Evolutionary conservation across 2,329 filamentous ascomycete species (phyloP), one percentile per base, ranked within the genome.

Genomic region (Cladosporium sp.): DNA sequence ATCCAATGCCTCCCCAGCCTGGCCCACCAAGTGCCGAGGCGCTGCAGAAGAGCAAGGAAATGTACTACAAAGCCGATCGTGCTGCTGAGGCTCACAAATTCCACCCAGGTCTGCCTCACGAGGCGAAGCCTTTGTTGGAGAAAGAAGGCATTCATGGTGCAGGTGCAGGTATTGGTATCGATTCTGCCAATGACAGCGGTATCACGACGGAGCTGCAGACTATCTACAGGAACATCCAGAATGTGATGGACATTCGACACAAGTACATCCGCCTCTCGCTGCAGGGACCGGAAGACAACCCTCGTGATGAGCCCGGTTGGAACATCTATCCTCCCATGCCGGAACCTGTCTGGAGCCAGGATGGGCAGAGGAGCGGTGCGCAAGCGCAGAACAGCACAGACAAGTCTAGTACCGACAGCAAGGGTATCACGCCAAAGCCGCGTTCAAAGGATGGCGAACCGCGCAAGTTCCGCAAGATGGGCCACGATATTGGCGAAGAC

Each of bases 201-300:
- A 88, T 97, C 64, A 91, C 90, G 1, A 81, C 88, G 2, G 94
- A 99, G 74, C 77, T 99, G 62, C 85, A 84, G 66, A 82, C 85
- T 19, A 97, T 99, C 63, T 97, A 95, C 67, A 87, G 86, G 63
- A 95, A 94, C 64, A 91, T 99, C 57, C 90, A 96, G 71, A 88
- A 88, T 64, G 84, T 97, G n/a, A 75, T 97, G 45, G 90, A 97
- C 65, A 80, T 92, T 39, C 85, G 94, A 60, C 87, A 91, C 71
- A 95, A 91, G 67, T 99, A 97, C 73, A 90, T 97, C 53, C 79
- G 84, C 1, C 75, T 97, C 15, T 97, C 94, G 0, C 78, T 92
- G 19, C 94, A 99, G 70, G 83, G 88, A 9, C 82, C 87, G 7
- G 82, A 84, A 12, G 90, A 96, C 70, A 97, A 97, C 65, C 94